phyloP scores from a whole-genome alignment of 2,329 filamentous ascomycete genomes.

The Septoria linicola region DNA sequence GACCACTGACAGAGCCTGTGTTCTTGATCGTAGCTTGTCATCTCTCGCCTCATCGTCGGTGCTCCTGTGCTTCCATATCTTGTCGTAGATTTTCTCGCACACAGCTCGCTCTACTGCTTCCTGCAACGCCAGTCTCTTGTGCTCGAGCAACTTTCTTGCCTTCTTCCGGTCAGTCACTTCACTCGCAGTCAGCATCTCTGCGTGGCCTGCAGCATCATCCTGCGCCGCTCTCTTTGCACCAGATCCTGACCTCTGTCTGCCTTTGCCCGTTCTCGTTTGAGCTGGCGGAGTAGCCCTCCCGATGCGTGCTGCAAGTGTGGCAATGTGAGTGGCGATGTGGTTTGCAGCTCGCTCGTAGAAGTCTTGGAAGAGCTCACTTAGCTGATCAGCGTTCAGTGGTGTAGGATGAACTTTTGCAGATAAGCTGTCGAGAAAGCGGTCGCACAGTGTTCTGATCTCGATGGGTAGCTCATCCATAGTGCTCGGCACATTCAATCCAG shows the following conservation, averaged over 20 bases:
- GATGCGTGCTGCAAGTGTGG: slow-evolving; percentile 71
- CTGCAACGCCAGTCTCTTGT: slow-evolving; percentile 74
- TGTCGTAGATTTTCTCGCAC: slow-evolving; percentile 61
- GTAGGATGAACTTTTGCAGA: slow-evolving; percentile 81
- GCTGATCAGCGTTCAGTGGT: slow-evolving; percentile 77
- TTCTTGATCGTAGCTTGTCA: slow-evolving; percentile 90
- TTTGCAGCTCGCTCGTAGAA: slow-evolving; percentile 81
- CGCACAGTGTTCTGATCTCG: slow-evolving; percentile 84
- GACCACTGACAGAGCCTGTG: slow-evolving; percentile 83
- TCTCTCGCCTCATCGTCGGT: slow-evolving; percentile 94
- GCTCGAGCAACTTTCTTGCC: slow-evolving; percentile 73
- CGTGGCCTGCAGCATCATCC: slow-evolving; percentile 39
- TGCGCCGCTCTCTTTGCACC: slow-evolving; percentile 39
- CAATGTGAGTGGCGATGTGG: slow-evolving; percentile 85
- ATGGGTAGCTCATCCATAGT: slow-evolving; percentile 89
- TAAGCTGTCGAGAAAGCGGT: slow-evolving; percentile 89
- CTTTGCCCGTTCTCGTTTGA: slow-evolving; percentile 58
- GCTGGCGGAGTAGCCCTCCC: slow-evolving; percentile 64
- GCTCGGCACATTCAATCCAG: slow-evolving; percentile 51
- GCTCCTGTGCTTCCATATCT: slow-evolving; percentile 86
- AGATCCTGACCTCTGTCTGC: slow-evolving; percentile 44
- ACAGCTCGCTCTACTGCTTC: slow-evolving; percentile 82
- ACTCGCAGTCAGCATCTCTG: slow-evolving; percentile 78
- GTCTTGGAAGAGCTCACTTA: slow-evolving; percentile 88
- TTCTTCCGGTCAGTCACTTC: slow-evolving; percentile 80